Evolutionary conservation across 805 yeast genomes (phyloP).

Genomic region (Ogataea populi-albae): DNA sequence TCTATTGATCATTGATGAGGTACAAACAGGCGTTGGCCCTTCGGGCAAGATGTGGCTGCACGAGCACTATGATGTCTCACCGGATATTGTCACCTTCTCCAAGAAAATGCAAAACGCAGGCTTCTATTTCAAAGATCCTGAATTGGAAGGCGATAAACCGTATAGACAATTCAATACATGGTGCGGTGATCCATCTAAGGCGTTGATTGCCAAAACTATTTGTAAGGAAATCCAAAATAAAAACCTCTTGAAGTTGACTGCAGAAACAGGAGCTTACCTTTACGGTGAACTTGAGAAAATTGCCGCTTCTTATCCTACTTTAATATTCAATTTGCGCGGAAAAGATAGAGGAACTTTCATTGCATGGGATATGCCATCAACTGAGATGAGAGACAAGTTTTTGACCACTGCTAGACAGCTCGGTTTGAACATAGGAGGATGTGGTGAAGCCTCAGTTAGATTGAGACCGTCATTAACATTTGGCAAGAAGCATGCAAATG

Average conservation of each 20-base stretch:
- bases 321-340: conserved; percentile 55
- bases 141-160: conserved; percentile 56
- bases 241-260: conserved; percentile 46
- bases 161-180: conserved; percentile 75
- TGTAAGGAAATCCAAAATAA: conserved; percentile 51
- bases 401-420: conserved; percentile 43
- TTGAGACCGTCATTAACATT: conserved; percentile 65
- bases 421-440: conserved; percentile 69
- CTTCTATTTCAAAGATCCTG: conserved; percentile 59
- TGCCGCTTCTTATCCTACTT: conserved; percentile 39
- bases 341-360: conserved; percentile 61
- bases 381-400: conserved; percentile 45
- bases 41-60: conserved; percentile 74
- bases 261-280: conserved; percentile 53
- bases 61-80: conserved; percentile 61
- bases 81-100: conserved; percentile 68
- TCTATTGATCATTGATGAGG: conserved; percentile 67
- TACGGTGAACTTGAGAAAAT: conserved; percentile 41
- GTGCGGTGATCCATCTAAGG: conserved; percentile 76
- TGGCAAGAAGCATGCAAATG: conserved; percentile 58
- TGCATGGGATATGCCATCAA: conserved; percentile 55
- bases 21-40: conserved; percentile 74
- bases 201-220: conserved; percentile 59
- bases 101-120: conserved; percentile 76
- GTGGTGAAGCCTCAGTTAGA: conserved; percentile 57